Evolutionary conservation across 495 filamentous ascomycete species (phyloP).

Genomic region (Podospora pseudocomata): DNA sequence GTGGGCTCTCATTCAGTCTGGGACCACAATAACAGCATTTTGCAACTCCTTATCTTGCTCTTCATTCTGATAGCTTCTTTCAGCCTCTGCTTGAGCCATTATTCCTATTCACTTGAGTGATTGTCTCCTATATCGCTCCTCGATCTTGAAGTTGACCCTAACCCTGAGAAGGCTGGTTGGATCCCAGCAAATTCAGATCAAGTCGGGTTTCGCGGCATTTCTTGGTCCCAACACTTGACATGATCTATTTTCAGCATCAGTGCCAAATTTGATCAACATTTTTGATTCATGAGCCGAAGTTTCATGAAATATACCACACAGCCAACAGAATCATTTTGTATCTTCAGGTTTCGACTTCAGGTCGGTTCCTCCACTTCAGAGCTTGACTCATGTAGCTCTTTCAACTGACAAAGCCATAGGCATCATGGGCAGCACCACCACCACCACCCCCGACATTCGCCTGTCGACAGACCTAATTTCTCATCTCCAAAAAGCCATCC

Average conservation of each 20-base stretch:
- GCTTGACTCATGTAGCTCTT: neutral
- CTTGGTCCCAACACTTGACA: neutral
- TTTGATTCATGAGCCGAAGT: neutral
- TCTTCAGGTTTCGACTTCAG: neutral
- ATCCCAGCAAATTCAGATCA: neutral
- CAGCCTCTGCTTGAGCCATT: neutral
- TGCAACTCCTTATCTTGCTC: neutral
- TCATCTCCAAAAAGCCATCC: conserved; percentile 18
- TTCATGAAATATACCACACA: neutral
- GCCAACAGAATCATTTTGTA: too few species aligned
- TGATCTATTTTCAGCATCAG: neutral
- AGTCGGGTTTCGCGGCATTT: neutral
- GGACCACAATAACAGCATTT: neutral
- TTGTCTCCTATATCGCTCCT: neutral
- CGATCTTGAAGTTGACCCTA: neutral
- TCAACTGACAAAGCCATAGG: neutral
- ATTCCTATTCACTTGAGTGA: neutral
- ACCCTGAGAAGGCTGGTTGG: neutral
- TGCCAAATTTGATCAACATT: neutral
- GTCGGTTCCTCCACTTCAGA: neutral
- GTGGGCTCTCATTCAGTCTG: neutral
- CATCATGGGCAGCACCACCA: conserved; percentile 2
- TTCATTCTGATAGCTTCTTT: neutral
- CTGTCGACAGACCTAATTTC: neutral
- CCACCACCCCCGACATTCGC: neutral